Evolutionary conservation across 169 alveolate species (phyloP), one percentile per base, ranked within the genome.

Genomic region (Cyclospora cayetanensis): DNA sequence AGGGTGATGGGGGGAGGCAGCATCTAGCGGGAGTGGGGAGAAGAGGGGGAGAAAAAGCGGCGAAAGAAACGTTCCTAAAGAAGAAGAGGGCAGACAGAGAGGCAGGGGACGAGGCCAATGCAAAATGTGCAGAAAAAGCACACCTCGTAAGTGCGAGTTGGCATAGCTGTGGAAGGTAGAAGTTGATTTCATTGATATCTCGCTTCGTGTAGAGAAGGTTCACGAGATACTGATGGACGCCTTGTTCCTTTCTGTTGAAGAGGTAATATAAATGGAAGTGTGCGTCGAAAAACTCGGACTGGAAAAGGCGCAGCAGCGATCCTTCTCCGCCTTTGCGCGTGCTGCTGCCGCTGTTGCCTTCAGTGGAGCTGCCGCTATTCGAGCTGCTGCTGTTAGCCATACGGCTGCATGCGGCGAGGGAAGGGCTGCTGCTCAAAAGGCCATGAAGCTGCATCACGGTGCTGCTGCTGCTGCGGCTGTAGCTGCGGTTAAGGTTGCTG

Each of bases 211-310:
- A 97, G 35, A 97, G 96, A 50, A 96, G 90, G 92, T 97, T 97
- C 22, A 97, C 98, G 39, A 97, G 95, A 83, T 97, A 97, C 53
- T 97, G 98, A 87, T 97, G 98, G 29, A 97, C 97, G 7, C 98
- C 98, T 37, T 96, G 93, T 83, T 96, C 98, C 93, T 95, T 95
- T 85, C 95, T 95, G 88, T 96, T 97, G 72, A 94, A 97, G 60
- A 97, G 94, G 92, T 97, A 97, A 77, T 97, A 94, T 93, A 97
- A 93, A 92, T 97, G 98, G 79, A 97, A 94, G 65, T 95, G 96
- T 22, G 98, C 96, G 92, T 97, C 98, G 92, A 97, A 97, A 79
- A 95, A 96, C 85, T 97, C 98, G 72, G 97, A 96, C 79, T 97
- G 98, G 87, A 96, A 97, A 20, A 97, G 93, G 43, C 98, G 93